phyloP scores from a whole-genome alignment of 768 basidiomycete species.

The Tricholoma sp. region DNA sequence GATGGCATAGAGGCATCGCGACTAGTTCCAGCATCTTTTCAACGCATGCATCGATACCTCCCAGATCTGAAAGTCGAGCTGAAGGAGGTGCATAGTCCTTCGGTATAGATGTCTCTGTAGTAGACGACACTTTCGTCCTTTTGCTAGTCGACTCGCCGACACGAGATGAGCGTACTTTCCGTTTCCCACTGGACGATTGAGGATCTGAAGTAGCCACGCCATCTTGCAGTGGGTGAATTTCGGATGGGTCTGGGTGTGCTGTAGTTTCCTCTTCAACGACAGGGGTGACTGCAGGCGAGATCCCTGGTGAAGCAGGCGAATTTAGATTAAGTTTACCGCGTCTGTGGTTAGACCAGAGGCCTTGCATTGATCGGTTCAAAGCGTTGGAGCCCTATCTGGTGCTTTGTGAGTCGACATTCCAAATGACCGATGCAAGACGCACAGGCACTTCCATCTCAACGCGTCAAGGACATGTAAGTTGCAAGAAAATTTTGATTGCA shows the following conservation, averaged over 20 bases:
- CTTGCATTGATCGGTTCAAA: constrained; percentile 77
- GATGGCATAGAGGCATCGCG: constrained; percentile 91
- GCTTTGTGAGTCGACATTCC: constrained; percentile 29
- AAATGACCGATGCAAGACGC: constrained; percentile 10
- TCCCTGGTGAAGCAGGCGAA: constrained; percentile 25
- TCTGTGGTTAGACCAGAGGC: constrained; percentile 68
- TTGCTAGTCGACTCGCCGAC: constrained; percentile 53
- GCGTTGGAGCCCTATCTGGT: constrained; percentile 68
- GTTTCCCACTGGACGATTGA: constrained; percentile 38
- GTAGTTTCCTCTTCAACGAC: constrained; percentile 19
- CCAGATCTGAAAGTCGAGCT: constrained; percentile 77
- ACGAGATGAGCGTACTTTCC: constrained; percentile 57
- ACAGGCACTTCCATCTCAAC: constrained; percentile 22
- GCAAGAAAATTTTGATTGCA: no score
- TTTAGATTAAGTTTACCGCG: constrained; percentile 69
- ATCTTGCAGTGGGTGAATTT: constrained; percentile 11
- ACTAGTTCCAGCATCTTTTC: constrained; percentile 97
- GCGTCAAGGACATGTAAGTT: no score
- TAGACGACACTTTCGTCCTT: constrained; percentile 39
- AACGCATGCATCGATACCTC: constrained; percentile 80
- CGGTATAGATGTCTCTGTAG: constrained; percentile 26
- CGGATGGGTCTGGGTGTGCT: constrained; percentile 9
- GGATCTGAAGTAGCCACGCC: constrained; percentile 6
- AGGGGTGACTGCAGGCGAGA: constrained; percentile 19
- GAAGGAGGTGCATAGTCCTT: constrained; percentile 73